Conservation (phyloP, 2,329 filamentous ascomycete species). For the Gnomoniopsis smithogilvyi region DNA sequence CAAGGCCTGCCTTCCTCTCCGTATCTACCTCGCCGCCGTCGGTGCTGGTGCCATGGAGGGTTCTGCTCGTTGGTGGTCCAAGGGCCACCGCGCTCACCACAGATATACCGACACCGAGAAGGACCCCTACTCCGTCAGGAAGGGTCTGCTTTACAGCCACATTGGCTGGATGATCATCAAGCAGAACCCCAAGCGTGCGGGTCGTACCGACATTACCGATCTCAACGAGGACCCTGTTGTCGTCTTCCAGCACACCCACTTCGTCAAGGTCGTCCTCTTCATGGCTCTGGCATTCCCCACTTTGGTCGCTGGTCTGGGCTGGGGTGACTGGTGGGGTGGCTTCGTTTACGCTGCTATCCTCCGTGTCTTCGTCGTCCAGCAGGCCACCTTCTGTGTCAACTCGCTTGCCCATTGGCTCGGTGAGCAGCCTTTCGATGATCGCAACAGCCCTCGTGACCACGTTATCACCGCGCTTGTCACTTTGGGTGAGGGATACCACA, state of each 20-base stretch:
- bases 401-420: constrained; percentile 87
- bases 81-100: constrained; percentile 81
- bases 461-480: constrained; percentile 82
- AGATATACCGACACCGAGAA: constrained; percentile 91
- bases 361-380: constrained; percentile 85
- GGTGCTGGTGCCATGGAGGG: constrained; percentile 83
- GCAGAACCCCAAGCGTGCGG: constrained; percentile 86
- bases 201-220: constrained; percentile 84
- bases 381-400: constrained; percentile 92
- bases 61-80: constrained; percentile 85
- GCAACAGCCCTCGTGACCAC: constrained; percentile 86
- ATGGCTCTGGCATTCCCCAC: constrained; percentile 78
- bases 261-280: constrained; percentile 72
- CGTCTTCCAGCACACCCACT: constrained; percentile 84
- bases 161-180: constrained; percentile 92
- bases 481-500: constrained; percentile 84
- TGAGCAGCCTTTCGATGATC: constrained; percentile 89
- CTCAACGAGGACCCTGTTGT: constrained; percentile 83
- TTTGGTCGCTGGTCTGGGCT: constrained; percentile 71
- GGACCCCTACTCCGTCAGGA: constrained; percentile 87
- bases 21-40: constrained; percentile 77
- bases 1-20: constrained; percentile 71
- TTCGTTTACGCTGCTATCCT: constrained; percentile 84
- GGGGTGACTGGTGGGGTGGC: constrained; percentile 78
- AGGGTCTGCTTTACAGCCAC: constrained; percentile 80